Conservation (phyloP, 2,329 filamentous ascomycete species). For the Calonectria montana region DNA sequence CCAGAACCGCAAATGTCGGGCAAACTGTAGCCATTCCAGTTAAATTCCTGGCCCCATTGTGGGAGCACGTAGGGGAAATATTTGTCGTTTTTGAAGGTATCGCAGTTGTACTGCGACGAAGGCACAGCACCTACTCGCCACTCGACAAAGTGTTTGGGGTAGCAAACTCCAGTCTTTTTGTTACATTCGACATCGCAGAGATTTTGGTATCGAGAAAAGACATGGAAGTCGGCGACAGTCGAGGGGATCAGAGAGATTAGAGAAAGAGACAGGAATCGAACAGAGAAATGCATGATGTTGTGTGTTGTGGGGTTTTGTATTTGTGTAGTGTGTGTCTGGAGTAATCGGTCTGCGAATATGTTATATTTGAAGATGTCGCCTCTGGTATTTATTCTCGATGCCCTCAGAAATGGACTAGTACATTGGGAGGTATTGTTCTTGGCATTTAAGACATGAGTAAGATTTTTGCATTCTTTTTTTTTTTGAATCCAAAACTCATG, state of each 20-base stretch:
- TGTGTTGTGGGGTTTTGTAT: not conserved
- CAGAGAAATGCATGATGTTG: not conserved
- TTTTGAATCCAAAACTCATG: not conserved
- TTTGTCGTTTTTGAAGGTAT: constrained; percentile 2
- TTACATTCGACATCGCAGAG: constrained; percentile 2
- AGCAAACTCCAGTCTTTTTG: not conserved
- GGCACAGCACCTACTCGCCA: constrained; percentile 9
- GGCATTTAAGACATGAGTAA: not conserved
- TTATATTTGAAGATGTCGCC: not conserved
- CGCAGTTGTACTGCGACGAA: not conserved
- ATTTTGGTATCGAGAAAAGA: not conserved
- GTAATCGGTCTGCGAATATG: not conserved
- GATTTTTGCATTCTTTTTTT: not conserved
- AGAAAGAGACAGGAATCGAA: not conserved
- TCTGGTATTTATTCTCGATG: not conserved
- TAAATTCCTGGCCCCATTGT: not conserved
- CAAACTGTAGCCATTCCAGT: constrained; percentile 2
- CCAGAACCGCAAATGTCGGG: not conserved
- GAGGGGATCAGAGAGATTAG: not conserved
- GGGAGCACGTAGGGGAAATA: not conserved
- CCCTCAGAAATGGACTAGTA: not conserved
- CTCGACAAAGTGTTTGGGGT: not conserved
- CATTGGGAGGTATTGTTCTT: not conserved
- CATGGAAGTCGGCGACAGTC: not conserved
- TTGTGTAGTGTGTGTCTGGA: not conserved